Percentiles rank a stretch among this genome's conserved stretches.
phyloP scores from a whole-genome alignment of 345 rosid genomes.

The Salix brachista region DNA sequence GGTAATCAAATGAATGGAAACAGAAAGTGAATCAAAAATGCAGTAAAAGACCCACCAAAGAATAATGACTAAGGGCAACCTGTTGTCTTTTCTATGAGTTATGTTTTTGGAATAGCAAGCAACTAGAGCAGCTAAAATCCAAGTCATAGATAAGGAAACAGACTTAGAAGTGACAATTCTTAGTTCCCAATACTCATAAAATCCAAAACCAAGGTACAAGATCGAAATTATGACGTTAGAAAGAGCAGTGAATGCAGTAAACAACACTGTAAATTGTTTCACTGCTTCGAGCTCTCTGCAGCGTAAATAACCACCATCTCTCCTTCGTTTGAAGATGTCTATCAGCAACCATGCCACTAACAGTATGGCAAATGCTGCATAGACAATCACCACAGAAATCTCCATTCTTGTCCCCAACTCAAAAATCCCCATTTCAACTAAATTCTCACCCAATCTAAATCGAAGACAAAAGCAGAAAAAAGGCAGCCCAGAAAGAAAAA shows the following conservation, averaged over 20 bases:
- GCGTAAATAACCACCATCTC: not conserved
- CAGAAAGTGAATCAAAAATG: slow-evolving; percentile 23
- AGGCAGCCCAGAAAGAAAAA: not conserved
- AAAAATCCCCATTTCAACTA: slow-evolving; percentile 4
- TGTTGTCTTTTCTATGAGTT: slow-evolving; percentile 11
- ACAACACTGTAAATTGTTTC: not conserved
- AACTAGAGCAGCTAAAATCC: slow-evolving; percentile 40
- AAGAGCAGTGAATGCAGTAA: slow-evolving; percentile 11
- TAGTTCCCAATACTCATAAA: slow-evolving; percentile 28
- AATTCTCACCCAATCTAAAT: not conserved
- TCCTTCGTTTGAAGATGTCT: slow-evolving; percentile 18
- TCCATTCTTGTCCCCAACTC: slow-evolving; percentile 9
- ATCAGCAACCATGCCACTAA: slow-evolving; percentile 26
- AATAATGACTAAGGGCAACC: slow-evolving; percentile 46
- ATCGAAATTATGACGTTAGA: slow-evolving; percentile 26
- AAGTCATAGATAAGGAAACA: slow-evolving; percentile 24
- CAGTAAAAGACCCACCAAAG: slow-evolving; percentile 52
- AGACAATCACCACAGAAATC: slow-evolving; percentile 14
- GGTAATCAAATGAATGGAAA: slow-evolving; percentile 19
- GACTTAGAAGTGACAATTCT: slow-evolving; percentile 11
- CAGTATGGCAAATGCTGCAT: slow-evolving; percentile 26
- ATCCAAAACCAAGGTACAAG: slow-evolving; percentile 34
- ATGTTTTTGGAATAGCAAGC: slow-evolving; percentile 23
- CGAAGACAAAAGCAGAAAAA: not conserved
- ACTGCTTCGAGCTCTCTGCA: not conserved